A percentile compares a stretch with the other conserved stretches of the same genome.
Evolutionary conservation across 2,329 filamentous ascomycete genomes (phyloP).

Genomic region (Sporothrix brasiliensis): DNA sequence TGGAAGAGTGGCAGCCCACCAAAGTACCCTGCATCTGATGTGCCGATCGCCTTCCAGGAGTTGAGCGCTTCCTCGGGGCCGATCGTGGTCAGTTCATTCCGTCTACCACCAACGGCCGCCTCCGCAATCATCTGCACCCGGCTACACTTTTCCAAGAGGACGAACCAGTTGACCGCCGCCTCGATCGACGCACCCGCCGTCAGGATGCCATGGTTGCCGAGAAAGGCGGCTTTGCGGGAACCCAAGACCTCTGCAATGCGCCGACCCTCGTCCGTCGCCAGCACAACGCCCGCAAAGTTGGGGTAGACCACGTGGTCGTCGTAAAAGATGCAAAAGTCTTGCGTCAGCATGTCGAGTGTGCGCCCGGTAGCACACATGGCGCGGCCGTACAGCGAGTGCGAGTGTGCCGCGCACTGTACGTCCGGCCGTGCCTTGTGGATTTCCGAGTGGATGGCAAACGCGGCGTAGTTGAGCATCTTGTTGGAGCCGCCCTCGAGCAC

Average conservation of each 20-base stretch:
- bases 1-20: constrained; percentile 40
- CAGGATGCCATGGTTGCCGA: constrained; percentile 60
- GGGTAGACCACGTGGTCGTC: constrained; percentile 50
- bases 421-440: constrained; percentile 60
- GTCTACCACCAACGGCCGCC: constrained; percentile 63
- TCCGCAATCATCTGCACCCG: constrained; percentile 57
- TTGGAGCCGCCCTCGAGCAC: constrained; percentile 63
- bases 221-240: constrained; percentile 53
- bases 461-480: constrained; percentile 41
- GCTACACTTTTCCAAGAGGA: constrained; percentile 54
- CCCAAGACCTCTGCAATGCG: constrained; percentile 54
- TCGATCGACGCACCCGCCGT: constrained; percentile 56
- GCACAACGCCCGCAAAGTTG: constrained; percentile 56
- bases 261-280: constrained; percentile 55
- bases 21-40: constrained; percentile 36
- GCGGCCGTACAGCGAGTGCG: constrained; percentile 56
- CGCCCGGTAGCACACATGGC: constrained; percentile 65
- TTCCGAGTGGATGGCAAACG: constrained; percentile 44
- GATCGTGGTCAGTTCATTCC: constrained; percentile 42
- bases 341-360: constrained; percentile 66
- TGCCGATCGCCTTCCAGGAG: constrained; percentile 38
- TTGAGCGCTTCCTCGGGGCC: constrained; percentile 37
- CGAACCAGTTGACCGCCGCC: constrained; percentile 58
- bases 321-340: constrained; percentile 65
- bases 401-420: constrained; percentile 57